Percentiles rank a stretch among this genome's conserved stretches.
phyloP scores from a whole-genome alignment of 1,284 basidiomycete genomes.

The Spongispora temasekensis region DNA sequence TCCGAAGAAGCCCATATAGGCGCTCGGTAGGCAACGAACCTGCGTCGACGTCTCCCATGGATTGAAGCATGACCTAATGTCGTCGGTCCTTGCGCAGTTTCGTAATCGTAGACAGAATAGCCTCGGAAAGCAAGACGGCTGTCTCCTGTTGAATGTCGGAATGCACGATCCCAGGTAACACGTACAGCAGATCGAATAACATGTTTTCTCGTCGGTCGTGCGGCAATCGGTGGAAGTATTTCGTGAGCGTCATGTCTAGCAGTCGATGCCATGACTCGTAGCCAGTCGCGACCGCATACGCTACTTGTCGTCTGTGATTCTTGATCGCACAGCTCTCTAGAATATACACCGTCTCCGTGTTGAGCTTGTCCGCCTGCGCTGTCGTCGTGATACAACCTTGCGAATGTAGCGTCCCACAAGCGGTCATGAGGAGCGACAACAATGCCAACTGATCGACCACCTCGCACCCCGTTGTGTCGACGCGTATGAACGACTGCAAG shows the following conservation, averaged over 20 bases:
- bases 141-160: constrained; percentile 36
- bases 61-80: constrained; percentile 65
- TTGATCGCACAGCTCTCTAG: constrained; percentile 78
- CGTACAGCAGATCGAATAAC: constrained; percentile 84
- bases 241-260: not conserved
- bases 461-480: constrained; percentile 76
- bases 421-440: constrained; percentile 61
- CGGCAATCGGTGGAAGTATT: constrained; percentile 52
- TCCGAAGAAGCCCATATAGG: constrained; percentile 74
- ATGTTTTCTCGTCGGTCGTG: constrained; percentile 84
- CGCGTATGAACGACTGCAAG: constrained; percentile 34
- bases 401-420: constrained; percentile 61
- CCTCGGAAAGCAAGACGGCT: not conserved
- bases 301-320: constrained; percentile 83
- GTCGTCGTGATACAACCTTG: constrained; percentile 68
- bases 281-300: constrained; percentile 66
- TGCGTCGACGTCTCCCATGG: constrained; percentile 61
- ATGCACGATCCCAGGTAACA: constrained; percentile 66
- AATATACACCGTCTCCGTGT: constrained; percentile 70
- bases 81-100: constrained; percentile 49
- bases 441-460: constrained; percentile 78
- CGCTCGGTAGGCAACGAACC: constrained; percentile 79
- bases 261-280: constrained; percentile 84
- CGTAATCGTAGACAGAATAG: not conserved
- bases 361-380: constrained; percentile 68